Evolutionary conservation across 2,329 filamentous ascomycete genomes (phyloP).

Genomic region (Neofusicoccum ribis): DNA sequence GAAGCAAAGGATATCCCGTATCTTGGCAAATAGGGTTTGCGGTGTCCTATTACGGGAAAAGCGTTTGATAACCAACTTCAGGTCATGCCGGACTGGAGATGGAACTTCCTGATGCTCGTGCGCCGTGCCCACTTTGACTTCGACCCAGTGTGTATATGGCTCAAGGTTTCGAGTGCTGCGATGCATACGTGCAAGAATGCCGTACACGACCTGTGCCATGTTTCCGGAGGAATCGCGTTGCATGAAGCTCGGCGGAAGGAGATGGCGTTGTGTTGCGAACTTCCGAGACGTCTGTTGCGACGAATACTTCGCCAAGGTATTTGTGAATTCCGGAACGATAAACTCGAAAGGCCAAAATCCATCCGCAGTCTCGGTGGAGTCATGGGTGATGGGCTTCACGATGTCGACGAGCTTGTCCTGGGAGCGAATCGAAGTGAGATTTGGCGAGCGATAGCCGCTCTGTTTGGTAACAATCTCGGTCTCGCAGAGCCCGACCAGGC

Average conservation of each 20-base stretch:
- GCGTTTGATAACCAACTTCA: conserved; percentile 8
- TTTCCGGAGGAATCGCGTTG: conserved; percentile 28
- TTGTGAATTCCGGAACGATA: conserved; percentile 34
- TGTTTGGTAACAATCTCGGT: conserved; percentile 36
- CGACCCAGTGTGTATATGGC: conserved; percentile 16
- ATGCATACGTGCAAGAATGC: conserved; percentile 25
- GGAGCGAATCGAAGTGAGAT: not conserved
- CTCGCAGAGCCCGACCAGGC: conserved; percentile 34
- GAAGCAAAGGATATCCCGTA: not conserved
- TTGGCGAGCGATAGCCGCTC: conserved; percentile 22
- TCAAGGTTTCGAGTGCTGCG: not conserved
- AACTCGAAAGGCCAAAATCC: conserved; percentile 39
- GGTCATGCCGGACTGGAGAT: conserved; percentile 28
- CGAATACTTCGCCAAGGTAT: conserved; percentile 23
- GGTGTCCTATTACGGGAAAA: not conserved
- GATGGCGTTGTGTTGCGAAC: conserved; percentile 27
- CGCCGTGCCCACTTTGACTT: conserved; percentile 28
- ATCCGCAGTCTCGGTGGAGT: conserved; percentile 25
- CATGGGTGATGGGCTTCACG: not conserved
- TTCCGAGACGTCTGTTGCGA: conserved; percentile 27
- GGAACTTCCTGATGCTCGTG: conserved; percentile 26
- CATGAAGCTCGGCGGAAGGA: conserved; percentile 23
- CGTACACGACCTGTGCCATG: conserved; percentile 29
- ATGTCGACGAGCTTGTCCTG: not conserved
- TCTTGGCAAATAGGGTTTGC: too few species aligned